A percentile compares a stretch with the other conserved stretches of the same genome.
These are phyloP conservation scores for Penicillium daleae DNA, from an alignment of 495 filamentous ascomycete genomes.

Conservation along the genomic window DNA sequence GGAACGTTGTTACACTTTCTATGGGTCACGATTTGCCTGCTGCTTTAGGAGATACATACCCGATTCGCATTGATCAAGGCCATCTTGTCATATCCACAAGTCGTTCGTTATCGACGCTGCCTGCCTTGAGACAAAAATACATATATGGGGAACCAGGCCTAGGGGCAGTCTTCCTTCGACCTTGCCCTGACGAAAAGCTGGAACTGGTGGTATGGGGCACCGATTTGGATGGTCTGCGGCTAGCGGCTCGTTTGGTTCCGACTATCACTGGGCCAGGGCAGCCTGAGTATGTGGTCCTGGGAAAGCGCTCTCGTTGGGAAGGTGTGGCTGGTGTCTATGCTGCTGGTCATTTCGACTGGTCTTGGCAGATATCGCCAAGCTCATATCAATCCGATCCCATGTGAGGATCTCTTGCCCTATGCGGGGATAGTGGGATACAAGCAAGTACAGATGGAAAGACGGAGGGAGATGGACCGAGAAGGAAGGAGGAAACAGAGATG, in stretches of 20 bases:
- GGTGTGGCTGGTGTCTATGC: slow-evolving; percentile 57
- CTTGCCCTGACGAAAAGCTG: slow-evolving; percentile 21
- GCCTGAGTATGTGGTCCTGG: slow-evolving; percentile 58
- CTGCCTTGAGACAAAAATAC: background rate
- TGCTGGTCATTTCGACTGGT: slow-evolving; percentile 58
- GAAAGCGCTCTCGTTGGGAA: slow-evolving; percentile 49
- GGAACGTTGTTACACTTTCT: background rate
- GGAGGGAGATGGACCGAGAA: background rate
- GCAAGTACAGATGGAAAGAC: background rate
- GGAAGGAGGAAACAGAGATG: background rate
- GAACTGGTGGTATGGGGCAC: slow-evolving; percentile 61
- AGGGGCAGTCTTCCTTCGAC: slow-evolving; percentile 8
- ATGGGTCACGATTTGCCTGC: background rate
- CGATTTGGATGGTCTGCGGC: slow-evolving; percentile 47
- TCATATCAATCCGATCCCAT: slow-evolving; percentile 3
- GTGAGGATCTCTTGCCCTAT: background rate
- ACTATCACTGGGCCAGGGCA: slow-evolving; percentile 61
- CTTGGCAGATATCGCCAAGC: slow-evolving; percentile 51
- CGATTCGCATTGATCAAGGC: slow-evolving; percentile 3
- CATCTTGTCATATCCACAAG: slow-evolving; percentile 7
- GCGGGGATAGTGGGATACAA: background rate
- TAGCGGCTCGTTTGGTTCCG: slow-evolving; percentile 59
- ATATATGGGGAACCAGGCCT: background rate
- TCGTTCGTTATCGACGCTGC: background rate
- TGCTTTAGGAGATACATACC: background rate